phyloP scores from a whole-genome alignment of 345 rosid genomes.

The Dipteronia sinensis region DNA sequence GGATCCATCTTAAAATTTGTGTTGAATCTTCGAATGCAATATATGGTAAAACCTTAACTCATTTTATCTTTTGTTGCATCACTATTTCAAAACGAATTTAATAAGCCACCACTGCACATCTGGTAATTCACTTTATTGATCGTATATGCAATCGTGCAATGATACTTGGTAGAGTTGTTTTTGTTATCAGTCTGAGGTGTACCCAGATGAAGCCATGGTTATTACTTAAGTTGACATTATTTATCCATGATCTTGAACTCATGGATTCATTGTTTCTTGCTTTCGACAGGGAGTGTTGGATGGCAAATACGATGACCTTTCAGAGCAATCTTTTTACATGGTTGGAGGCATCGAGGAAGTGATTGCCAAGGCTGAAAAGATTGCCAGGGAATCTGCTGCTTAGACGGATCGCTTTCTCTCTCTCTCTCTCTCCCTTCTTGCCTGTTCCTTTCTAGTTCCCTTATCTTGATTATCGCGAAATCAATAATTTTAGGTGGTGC shows the following conservation, averaged over 20 bases:
- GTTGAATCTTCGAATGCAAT: background rate
- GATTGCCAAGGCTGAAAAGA: conserved; percentile 82
- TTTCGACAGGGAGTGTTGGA: conserved; percentile 73
- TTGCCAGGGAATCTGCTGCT: conserved; percentile 66
- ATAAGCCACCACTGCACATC: background rate
- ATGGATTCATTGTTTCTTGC: background rate
- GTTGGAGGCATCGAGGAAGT: conserved; percentile 89
- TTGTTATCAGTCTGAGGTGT: background rate
- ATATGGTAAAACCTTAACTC: background rate
- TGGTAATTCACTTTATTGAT: background rate
- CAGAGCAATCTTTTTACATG: conserved; percentile 87
- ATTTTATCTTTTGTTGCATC: background rate
- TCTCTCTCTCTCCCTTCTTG: conserved; percentile 3
- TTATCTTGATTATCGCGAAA: conserved; percentile 28
- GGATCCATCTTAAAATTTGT: background rate
- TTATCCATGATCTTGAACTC: background rate
- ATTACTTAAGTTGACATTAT: background rate
- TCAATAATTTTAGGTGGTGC: conserved; percentile 31
- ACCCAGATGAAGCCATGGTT: background rate
- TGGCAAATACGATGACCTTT: conserved; percentile 79
- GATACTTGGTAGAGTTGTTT: background rate
- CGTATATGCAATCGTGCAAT: background rate
- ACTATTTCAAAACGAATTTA: background rate
- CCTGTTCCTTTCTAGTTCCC: conserved; percentile 4
- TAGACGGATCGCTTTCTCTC: conserved; percentile 20